A percentile compares a stretch with the other conserved stretches of the same genome.
Conservation (phyloP, 257 asterid genomes). For the Solanum sitiens region DNA sequence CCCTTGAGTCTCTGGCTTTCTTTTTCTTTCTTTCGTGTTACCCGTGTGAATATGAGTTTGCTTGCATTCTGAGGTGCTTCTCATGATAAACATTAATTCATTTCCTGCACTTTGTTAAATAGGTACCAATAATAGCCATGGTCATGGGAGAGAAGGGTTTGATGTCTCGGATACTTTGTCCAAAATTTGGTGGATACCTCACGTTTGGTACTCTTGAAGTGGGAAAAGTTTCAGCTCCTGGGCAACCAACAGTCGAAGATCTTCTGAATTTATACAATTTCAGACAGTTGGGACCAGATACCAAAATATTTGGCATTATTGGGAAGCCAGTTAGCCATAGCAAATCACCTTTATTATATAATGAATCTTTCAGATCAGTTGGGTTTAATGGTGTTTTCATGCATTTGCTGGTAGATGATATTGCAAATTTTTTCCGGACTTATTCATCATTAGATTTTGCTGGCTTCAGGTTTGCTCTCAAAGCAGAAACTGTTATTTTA, state of each 20-base stretch:
- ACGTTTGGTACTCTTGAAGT: slow-evolving; percentile 83
- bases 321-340: slow-evolving; percentile 98
- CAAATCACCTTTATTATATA: slow-evolving; percentile 83
- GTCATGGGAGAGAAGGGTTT: slow-evolving; percentile 98
- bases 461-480: slow-evolving; percentile 75
- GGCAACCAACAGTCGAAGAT: slow-evolving; percentile 89
- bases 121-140: slow-evolving; percentile 94
- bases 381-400: slow-evolving; percentile 70
- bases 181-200: slow-evolving; percentile 95
- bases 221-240: slow-evolving; percentile 94
- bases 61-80: not conserved
- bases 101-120: slow-evolving; percentile 5
- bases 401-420: slow-evolving; percentile 79
- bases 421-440: slow-evolving; percentile 51
- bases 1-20: not conserved
- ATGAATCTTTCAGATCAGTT: slow-evolving; percentile 62
- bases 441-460: slow-evolving; percentile 72
- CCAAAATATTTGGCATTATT: slow-evolving; percentile 74
- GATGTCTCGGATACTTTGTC: slow-evolving; percentile 78
- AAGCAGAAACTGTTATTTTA: not conserved
- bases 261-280: slow-evolving; percentile 69
- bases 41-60: not conserved
- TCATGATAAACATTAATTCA: not conserved
- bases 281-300: slow-evolving; percentile 70
- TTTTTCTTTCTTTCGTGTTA: not conserved